Conservation (phyloP, 2,329 filamentous ascomycete species). For the Waltergamsia citrina region DNA sequence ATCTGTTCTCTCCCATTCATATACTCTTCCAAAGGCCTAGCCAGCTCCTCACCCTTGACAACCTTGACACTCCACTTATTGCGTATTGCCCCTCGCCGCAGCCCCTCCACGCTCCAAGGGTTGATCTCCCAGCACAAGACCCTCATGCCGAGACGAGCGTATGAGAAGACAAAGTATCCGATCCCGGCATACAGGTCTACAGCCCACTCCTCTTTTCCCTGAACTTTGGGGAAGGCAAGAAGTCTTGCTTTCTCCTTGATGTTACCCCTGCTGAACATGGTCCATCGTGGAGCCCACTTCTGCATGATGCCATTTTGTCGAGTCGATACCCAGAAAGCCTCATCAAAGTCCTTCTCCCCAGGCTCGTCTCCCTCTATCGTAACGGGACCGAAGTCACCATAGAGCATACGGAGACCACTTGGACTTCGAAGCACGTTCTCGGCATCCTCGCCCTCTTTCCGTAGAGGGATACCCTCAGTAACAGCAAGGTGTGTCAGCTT, state of each 20-base stretch:
- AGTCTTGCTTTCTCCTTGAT: conserved; percentile 79
- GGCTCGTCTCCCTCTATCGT: neutral
- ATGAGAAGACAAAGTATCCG: conserved; percentile 87
- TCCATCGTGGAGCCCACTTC: conserved; percentile 80
- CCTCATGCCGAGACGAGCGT: conserved; percentile 59
- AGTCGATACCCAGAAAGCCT: conserved; percentile 70
- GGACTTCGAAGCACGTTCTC: conserved; percentile 71
- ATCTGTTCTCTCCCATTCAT: conserved; percentile 41
- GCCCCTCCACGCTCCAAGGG: conserved; percentile 75
- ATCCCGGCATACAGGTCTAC: conserved; percentile 89
- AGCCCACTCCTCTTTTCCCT: conserved; percentile 31
- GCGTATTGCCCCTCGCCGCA: conserved; percentile 62
- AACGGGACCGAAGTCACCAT: conserved; percentile 63
- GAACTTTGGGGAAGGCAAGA: conserved; percentile 35
- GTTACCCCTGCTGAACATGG: conserved; percentile 92
- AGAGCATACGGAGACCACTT: conserved; percentile 55
- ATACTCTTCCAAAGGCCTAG: conserved; percentile 23
- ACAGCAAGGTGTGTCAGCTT: conserved; percentile 47
- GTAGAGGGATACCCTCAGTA: conserved; percentile 51
- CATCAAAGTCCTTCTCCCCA: conserved; percentile 43
- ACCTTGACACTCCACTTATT: conserved; percentile 59
- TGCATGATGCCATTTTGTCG: conserved; percentile 74
- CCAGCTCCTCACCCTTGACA: conserved; percentile 30
- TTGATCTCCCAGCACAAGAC: conserved; percentile 90
- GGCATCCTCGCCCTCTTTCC: conserved; percentile 15